Conservation (phyloP, 345 rosid genomes). For the Trapa incisa region DNA sequence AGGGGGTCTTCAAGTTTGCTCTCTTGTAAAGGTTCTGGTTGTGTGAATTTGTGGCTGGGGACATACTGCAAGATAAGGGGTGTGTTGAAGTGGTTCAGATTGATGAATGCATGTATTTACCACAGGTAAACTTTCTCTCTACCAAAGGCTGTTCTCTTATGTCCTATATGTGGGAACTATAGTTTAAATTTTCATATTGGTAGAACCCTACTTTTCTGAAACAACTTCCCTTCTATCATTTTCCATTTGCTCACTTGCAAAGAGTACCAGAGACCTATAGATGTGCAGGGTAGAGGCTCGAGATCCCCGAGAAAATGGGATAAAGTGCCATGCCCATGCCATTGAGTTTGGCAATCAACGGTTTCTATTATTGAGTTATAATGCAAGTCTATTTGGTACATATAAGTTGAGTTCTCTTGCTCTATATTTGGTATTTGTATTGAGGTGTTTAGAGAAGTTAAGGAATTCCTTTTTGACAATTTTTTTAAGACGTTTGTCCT, state of each 20-base stretch:
- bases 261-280: not conserved
- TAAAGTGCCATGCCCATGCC: too few species aligned
- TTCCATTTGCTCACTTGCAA: not conserved
- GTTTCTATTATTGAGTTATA: not conserved
- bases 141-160: not conserved
- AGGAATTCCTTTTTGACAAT: too few species aligned
- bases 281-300: too few species aligned
- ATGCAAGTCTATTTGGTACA: not conserved
- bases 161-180: not conserved
- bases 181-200: not conserved
- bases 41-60: not conserved
- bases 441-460: too few species aligned
- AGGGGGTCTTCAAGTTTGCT: too few species aligned
- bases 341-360: constrained; percentile 1
- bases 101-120: not conserved
- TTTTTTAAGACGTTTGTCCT: too few species aligned
- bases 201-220: too few species aligned
- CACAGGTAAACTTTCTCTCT: not conserved
- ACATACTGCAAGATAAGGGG: not conserved
- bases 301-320: too few species aligned
- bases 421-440: too few species aligned
- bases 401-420: too few species aligned
- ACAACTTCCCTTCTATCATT: too few species aligned
- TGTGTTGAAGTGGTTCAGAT: not conserved
- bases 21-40: not conserved